Conservation (phyloP, 2,329 filamentous ascomycete genomes). For the Tolypocladium tropicale region DNA sequence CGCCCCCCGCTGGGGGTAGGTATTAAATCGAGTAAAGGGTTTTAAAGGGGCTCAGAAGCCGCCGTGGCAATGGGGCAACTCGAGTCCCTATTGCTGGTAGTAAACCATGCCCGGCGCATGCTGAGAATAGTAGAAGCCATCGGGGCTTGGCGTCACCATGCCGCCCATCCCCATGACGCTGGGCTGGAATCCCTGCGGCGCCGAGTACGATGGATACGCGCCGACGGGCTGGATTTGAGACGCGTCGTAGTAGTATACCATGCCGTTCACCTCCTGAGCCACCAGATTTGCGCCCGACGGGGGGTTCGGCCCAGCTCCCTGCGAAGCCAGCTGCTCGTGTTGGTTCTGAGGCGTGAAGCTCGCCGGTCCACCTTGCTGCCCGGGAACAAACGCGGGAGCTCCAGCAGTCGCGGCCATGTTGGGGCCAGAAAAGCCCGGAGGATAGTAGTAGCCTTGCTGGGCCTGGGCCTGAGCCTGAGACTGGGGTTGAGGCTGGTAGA, state of each 20-base stretch:
- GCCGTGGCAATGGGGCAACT: constrained; percentile 9
- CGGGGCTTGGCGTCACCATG: constrained; percentile 63
- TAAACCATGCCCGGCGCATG: constrained; percentile 46
- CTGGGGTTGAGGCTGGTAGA: constrained; percentile 11
- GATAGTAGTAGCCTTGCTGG: constrained; percentile 60
- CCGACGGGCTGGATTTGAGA: constrained; percentile 53
- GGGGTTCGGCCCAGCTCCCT: constrained; percentile 16
- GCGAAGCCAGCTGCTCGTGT: constrained; percentile 22
- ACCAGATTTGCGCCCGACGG: constrained; percentile 37
- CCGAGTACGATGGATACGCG: constrained; percentile 36
- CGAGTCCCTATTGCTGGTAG: constrained; percentile 44
- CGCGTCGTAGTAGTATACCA: constrained; percentile 89
- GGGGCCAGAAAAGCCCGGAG: constrained; percentile 36
- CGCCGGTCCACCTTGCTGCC: constrained; percentile 34
- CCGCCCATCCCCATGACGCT: constrained; percentile 62
- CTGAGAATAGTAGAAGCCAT: constrained; percentile 62
- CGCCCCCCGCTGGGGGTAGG: constrained; percentile 7
- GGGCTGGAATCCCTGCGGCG: constrained; percentile 41
- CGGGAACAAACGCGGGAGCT: constrained; percentile 48
- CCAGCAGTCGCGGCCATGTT: constrained; percentile 39
- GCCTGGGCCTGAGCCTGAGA: constrained; percentile 17
- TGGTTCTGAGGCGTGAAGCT: constrained; percentile 33
- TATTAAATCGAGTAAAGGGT: constrained; percentile 21
- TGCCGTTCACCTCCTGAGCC: constrained; percentile 87
- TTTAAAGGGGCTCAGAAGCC: constrained; percentile 12